Evolutionary conservation across 108 stramenopile species (phyloP).

Genomic region (Cyclotella choctawhatcheeana): DNA sequence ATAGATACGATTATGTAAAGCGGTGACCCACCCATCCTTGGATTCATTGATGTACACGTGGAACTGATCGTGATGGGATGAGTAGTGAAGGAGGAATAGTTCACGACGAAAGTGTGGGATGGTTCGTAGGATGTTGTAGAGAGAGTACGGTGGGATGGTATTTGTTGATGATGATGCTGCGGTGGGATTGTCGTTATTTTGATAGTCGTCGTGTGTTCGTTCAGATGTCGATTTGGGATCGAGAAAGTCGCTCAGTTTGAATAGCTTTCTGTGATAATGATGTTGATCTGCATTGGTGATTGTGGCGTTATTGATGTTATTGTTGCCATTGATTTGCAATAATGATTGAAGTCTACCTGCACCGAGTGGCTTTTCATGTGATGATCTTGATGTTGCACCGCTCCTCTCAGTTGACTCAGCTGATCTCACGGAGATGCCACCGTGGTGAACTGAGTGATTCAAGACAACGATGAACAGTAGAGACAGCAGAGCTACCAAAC

Average conservation of each 20-base stretch:
- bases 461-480: too few relatives aligned
- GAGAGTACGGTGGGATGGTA: constrained; percentile 5
- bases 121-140: constrained; percentile 18
- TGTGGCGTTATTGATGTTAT: too few relatives aligned
- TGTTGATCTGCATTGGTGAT: too few relatives aligned
- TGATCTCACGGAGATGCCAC: too few relatives aligned
- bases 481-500: too few relatives aligned
- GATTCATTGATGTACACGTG: constrained; percentile 23
- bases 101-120: constrained; percentile 22
- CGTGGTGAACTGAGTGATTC: too few relatives aligned
- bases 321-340: too few relatives aligned
- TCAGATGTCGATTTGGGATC: constrained; percentile 18
- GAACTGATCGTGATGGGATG: constrained; percentile 17
- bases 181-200: neutral
- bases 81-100: constrained; percentile 27
- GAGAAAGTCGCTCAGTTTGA: neutral
- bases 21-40: constrained; percentile 5
- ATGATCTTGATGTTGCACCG: too few relatives aligned
- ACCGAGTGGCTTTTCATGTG: too few relatives aligned
- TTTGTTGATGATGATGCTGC: constrained; percentile 1
- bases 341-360: too few relatives aligned
- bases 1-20: constrained; percentile 7
- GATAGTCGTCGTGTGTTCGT: neutral
- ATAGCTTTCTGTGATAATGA: neutral
- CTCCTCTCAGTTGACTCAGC: too few relatives aligned